Evolutionary conservation across 2,329 filamentous ascomycete genomes (phyloP), one percentile per base, ranked within the genome.

Genomic region (Dothistroma septosporum): DNA sequence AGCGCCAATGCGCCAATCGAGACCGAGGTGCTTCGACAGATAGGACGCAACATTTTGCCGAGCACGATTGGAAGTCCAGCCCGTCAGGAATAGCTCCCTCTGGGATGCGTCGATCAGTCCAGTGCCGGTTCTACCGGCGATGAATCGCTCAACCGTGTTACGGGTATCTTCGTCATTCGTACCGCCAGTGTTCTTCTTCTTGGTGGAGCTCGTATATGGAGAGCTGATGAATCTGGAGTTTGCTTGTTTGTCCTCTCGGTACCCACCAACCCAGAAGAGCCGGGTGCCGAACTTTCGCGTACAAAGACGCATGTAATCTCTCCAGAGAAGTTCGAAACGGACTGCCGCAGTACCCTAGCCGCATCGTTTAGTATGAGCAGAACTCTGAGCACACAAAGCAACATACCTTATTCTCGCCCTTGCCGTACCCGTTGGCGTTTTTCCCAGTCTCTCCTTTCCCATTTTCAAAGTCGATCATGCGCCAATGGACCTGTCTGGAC

Each of bases 291-390:
- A 91, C 68, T 92, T 92, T 33, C 82, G 81, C 6, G 85, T 87
- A 70, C 87, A 91, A 0, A 93, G 81, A 0, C 88, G 82, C 87
- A 93, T 91, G 69, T 92, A 93, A 69, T 93, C 90, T 46, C 90
- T 79, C 89, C 88, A 91, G 0, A 93, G 74, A 0, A 94, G 78
- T 69, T 93, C 89, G 59, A 90, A 87, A 0, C 90, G 83, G 0
- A 93, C 82, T 0, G 80, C 83, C 35, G 82, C 82, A 0, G 88
- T 91, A 0, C 90, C 89, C 65, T 67, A 52, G 24, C 22, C 46
- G 49, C 37, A 12, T 16, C 21, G 14, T 19, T 61, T 46, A 56
- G 50, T 35, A 24, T 37, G 55, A 31, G 10, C 37, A 9, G 14
- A 41, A 7, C 8, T 19, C 4, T 14, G 16, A 35, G 12, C 12